Conservation (phyloP, 1,139 yeast species). For the Geotrichum restrictum region DNA sequence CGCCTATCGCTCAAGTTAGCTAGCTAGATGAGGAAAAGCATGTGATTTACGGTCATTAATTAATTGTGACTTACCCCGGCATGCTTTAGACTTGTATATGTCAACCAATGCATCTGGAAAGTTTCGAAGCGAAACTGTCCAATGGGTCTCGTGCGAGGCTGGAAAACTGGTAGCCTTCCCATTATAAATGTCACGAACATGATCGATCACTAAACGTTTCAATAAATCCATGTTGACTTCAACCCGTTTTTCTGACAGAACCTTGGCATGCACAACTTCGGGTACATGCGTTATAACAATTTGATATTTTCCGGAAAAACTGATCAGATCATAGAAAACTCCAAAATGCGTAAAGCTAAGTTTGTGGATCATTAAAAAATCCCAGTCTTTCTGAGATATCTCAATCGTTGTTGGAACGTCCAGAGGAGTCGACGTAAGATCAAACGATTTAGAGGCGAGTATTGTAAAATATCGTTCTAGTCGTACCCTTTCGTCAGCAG, state of each 20-base stretch:
- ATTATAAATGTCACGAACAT: conserved; percentile 21
- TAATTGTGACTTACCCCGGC: conserved; percentile 44
- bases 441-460: conserved; percentile 9
- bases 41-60: neutral
- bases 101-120: conserved; percentile 43
- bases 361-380: conserved; percentile 19
- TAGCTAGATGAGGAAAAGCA: neutral
- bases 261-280: conserved; percentile 14
- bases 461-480: conserved; percentile 46
- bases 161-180: conserved; percentile 20
- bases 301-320: neutral
- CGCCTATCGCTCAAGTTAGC: conserved; percentile 26
- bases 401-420: conserved; percentile 28
- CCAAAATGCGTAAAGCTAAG: conserved; percentile 28
- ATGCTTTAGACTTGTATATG: conserved; percentile 58
- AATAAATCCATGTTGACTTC: conserved; percentile 17
- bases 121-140: conserved; percentile 20
- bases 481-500: conserved; percentile 65
- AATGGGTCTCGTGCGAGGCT: conserved; percentile 10
- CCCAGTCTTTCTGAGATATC: conserved; percentile 36
- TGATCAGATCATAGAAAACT: conserved; percentile 18
- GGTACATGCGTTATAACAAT: conserved; percentile 27
- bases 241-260: conserved; percentile 2
- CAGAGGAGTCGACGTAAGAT: conserved; percentile 10
- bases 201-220: conserved; percentile 21